These are phyloP conservation scores for Vigna angularis DNA, from an alignment of 306 rosid genomes.

Conservation along the genomic window DNA sequence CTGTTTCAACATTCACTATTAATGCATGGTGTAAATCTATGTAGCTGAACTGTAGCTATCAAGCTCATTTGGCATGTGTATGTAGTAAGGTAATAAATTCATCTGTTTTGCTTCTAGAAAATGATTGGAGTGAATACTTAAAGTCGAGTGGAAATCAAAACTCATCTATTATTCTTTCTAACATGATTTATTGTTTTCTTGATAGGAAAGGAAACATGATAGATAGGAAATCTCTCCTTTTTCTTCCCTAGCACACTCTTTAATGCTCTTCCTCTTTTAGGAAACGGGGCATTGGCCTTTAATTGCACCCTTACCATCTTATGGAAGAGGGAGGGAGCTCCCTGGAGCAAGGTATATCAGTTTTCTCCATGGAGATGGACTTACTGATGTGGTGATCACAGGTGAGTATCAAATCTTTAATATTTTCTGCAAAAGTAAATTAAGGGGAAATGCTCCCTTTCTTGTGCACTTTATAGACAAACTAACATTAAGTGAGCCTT, in stretches of 20 bases:
- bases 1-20: constrained; percentile 7
- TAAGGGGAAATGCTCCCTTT: background rate
- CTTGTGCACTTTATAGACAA: constrained; percentile 1
- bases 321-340: constrained; percentile 98
- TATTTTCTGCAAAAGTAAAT: background rate
- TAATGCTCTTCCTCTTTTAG: constrained; percentile 52
- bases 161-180: background rate
- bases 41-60: background rate
- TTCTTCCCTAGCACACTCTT: background rate
- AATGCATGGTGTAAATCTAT: constrained; percentile 5
- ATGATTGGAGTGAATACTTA: constrained; percentile 28
- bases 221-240: background rate
- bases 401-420: constrained; percentile 58
- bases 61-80: background rate
- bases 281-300: constrained; percentile 73
- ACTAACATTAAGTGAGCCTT: background rate
- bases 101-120: background rate
- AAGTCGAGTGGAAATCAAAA: background rate
- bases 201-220: constrained; percentile 10
- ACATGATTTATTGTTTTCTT: background rate
- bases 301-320: constrained; percentile 90
- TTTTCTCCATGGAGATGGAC: constrained; percentile 82
- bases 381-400: constrained; percentile 80
- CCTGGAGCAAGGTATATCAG: constrained; percentile 90
- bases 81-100: background rate